Evolutionary conservation across 1,284 basidiomycete genomes (phyloP), one percentile per base, ranked within the genome.

Genomic region (Trichosporon ovoides): DNA sequence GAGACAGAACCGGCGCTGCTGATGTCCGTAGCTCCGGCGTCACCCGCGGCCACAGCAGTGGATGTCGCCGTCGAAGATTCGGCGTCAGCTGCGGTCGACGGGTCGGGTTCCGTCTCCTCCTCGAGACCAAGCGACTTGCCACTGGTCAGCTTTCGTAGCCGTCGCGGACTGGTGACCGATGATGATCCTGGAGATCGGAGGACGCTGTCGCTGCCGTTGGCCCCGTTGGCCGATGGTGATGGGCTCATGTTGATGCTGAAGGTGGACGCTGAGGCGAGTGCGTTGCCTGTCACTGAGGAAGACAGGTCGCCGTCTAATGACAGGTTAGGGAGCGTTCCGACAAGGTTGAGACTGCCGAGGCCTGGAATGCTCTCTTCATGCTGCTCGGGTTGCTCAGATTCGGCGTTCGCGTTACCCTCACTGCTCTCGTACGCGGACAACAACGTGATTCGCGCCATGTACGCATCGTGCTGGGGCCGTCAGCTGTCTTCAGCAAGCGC

Each of bases 371-470:
- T 31, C 1, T 56, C 38, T 13, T 61, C 57, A 20, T 24, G 40
- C 28, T 31, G 28, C 9, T 31, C 28, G 5, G 28, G 9, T 9
- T 31, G 28, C 24, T 48, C 43, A 5, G 43, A 7, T 16, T 48
- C 43, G 43, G 28, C 43, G 43, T 48, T 48, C 22, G 28, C 24
- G 43, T 48, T 48, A 3, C 37, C 19, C 9, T 64, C 59, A 1
- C 24, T 49, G 9, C 50, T 58, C 28, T 72, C 72, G 57, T 72
- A 74, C 0, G 69, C 67, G 4, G 69, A 65, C 19, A 76, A 51
- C 11, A 76, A 60, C 43, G 67, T 67, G 54, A 77, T 76, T 9
- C 76, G 66, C 20, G 75, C 72, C 35, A 74, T 70, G 61, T 77
- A 77, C 19, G 76, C 76, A 56, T 77, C 76, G 60, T 77, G 74